These are phyloP conservation scores for Beauveria brongniartii DNA, from an alignment of 2,329 filamentous ascomycete species.

Conservation along the genomic window DNA sequence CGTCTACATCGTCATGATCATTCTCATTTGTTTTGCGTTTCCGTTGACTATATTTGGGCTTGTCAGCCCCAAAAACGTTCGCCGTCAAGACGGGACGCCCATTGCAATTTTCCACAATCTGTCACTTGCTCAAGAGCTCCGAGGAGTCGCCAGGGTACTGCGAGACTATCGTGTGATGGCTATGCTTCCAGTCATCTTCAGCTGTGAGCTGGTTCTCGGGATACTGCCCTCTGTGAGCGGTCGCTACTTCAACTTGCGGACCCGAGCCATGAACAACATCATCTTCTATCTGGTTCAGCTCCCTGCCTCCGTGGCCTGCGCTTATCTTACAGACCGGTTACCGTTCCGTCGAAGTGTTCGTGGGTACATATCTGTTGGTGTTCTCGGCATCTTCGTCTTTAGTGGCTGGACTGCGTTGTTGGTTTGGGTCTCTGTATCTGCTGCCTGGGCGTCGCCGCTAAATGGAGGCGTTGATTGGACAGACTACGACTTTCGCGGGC, in stretches of 20 bases:
- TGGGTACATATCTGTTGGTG: conserved; percentile 6
- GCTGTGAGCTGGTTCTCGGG: conserved; percentile 12
- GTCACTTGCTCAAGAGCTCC: conserved; percentile 11
- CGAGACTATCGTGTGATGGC: conserved; percentile 12
- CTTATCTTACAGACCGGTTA: conserved; percentile 10
- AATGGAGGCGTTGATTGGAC: conserved; percentile 13
- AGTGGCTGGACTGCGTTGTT: conserved; percentile 6
- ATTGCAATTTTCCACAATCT: conserved; percentile 14
- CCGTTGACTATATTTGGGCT: conserved; percentile 14
- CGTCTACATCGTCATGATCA: conserved; percentile 15
- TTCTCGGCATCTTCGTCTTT: conserved; percentile 11
- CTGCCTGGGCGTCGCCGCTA: conserved; percentile 5
- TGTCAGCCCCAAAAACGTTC: conserved; percentile 17
- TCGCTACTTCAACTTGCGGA: conserved; percentile 15
- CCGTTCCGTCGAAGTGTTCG: conserved; percentile 1
- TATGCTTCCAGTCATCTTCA: conserved; percentile 15
- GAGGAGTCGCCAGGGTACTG: conserved; percentile 9
- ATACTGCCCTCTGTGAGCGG: conserved; percentile 13
- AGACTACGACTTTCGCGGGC: conserved; percentile 9
- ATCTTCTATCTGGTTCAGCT: conserved; percentile 14
- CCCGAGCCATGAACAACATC: conserved; percentile 14
- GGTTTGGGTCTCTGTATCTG: conserved; percentile 6
- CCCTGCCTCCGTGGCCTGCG: conserved; percentile 11
- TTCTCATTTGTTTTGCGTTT: conserved; percentile 13
- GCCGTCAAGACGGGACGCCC: conserved; percentile 12